A percentile compares a stretch with the other conserved stretches of the same genome.
These are phyloP conservation scores for Asterochloris erici DNA, from an alignment of 139 green algal species.

Conservation along the genomic window DNA sequence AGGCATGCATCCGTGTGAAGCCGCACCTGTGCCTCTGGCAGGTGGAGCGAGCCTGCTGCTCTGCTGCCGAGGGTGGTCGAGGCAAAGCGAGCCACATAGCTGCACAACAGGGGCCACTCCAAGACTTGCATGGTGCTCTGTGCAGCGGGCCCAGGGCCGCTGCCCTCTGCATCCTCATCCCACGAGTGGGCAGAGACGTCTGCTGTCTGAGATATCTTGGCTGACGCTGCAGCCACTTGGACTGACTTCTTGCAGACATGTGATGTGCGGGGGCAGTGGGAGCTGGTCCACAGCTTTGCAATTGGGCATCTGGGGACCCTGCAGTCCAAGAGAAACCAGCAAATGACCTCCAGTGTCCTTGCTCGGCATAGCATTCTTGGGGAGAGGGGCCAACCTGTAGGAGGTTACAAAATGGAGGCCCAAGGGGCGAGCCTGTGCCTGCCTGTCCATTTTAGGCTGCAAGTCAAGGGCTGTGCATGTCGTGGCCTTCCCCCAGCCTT, in stretches of 20 bases:
- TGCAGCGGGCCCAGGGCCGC: conserved; percentile 41
- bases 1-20: neutral
- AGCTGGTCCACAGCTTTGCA: neutral
- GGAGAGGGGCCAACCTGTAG: too few relatives aligned
- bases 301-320: neutral
- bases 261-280: neutral
- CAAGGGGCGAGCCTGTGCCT: too few relatives aligned
- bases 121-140: conserved; percentile 55
- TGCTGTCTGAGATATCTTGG: neutral
- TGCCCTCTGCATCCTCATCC: neutral
- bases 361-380: too few relatives aligned
- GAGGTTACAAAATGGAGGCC: too few relatives aligned
- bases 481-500: too few relatives aligned
- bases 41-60: neutral
- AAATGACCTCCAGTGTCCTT: too few relatives aligned
- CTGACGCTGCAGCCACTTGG: neutral
- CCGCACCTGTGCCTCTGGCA: neutral
- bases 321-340: too few relatives aligned
- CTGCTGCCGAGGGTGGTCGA: conserved; percentile 55
- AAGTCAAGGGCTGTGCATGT: too few relatives aligned
- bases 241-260: neutral
- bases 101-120: conserved; percentile 66
- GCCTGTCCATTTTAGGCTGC: too few relatives aligned
- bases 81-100: conserved; percentile 59
- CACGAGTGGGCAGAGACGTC: too few relatives aligned